phyloP scores from a whole-genome alignment of 2,329 filamentous ascomycete species.

The Diaporthe helianthi region DNA sequence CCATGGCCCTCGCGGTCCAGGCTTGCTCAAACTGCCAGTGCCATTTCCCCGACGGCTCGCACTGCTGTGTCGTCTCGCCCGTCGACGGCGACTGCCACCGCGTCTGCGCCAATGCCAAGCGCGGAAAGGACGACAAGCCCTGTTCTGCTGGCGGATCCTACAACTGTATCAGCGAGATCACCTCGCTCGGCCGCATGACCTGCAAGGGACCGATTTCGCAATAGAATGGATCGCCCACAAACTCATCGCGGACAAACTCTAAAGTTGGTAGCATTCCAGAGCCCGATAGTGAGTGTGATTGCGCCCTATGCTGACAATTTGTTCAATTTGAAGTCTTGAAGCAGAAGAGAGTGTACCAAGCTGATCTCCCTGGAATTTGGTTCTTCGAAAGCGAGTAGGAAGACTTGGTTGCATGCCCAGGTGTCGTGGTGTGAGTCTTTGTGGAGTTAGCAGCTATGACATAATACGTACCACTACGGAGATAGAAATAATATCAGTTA shows the following conservation, averaged over 20 bases:
- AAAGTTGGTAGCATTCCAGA: too few relatives aligned
- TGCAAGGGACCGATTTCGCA: not conserved
- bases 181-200: not conserved
- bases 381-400: too few relatives aligned
- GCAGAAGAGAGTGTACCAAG: too few relatives aligned
- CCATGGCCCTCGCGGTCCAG: not conserved
- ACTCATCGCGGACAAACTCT: too few relatives aligned
- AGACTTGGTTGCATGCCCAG: too few relatives aligned
- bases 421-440: too few relatives aligned
- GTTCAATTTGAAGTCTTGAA: too few relatives aligned
- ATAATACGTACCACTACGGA: not conserved
- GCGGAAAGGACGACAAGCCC: slow-evolving; percentile 2
- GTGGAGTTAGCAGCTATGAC: not conserved
- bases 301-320: not conserved
- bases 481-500: not conserved
- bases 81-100: not conserved
- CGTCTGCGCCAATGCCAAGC: not conserved
- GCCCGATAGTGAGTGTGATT: too few relatives aligned
- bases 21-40: not conserved
- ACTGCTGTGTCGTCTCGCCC: not conserved
- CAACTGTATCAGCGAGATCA: not conserved
- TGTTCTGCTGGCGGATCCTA: not conserved
- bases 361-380: too few relatives aligned
- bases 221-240: not conserved
- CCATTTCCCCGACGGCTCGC: not conserved